Evolutionary conservation across 768 basidiomycete genomes (phyloP).

Genomic region (Tremella yokohamensis): DNA sequence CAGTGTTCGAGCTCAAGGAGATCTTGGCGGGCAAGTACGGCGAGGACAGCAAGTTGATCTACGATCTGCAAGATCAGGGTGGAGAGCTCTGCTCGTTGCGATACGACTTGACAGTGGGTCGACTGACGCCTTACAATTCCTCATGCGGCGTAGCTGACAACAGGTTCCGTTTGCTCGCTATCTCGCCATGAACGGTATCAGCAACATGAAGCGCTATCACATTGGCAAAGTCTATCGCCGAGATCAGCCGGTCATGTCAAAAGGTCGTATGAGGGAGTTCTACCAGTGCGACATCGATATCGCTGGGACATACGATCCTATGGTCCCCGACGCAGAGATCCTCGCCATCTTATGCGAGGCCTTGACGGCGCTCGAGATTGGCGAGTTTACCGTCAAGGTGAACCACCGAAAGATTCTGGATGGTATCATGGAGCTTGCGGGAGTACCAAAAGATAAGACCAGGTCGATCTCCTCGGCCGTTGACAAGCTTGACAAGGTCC

Average conservation of each 20-base stretch:
- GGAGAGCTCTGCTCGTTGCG: slow-evolving; percentile 91
- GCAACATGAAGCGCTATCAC: slow-evolving; percentile 79
- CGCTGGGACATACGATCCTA: slow-evolving; percentile 83
- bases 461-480: slow-evolving; percentile 91
- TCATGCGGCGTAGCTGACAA: slow-evolving; percentile 2
- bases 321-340: slow-evolving; percentile 95
- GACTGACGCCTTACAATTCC: no score
- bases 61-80: slow-evolving; percentile 94
- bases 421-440: slow-evolving; percentile 93
- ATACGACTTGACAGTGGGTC: slow-evolving; percentile 82
- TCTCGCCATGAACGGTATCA: slow-evolving; percentile 89
- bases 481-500: slow-evolving; percentile 95
- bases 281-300: slow-evolving; percentile 98
- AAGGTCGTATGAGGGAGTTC: slow-evolving; percentile 98
- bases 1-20: slow-evolving; percentile 96
- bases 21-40: slow-evolving; percentile 91
- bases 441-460: slow-evolving; percentile 84
- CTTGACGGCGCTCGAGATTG: slow-evolving; percentile 76
- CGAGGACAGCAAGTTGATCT: slow-evolving; percentile 95
- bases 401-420: slow-evolving; percentile 97
- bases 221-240: slow-evolving; percentile 97
- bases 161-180: slow-evolving; percentile 86
- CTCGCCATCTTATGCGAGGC: slow-evolving; percentile 77
- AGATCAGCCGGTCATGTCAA: slow-evolving; percentile 94
- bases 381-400: slow-evolving; percentile 91